A percentile compares a stretch with the other conserved stretches of the same genome.
Conservation (phyloP, 1,284 basidiomycete species). For the Cryptococcus amylolentus region DNA sequence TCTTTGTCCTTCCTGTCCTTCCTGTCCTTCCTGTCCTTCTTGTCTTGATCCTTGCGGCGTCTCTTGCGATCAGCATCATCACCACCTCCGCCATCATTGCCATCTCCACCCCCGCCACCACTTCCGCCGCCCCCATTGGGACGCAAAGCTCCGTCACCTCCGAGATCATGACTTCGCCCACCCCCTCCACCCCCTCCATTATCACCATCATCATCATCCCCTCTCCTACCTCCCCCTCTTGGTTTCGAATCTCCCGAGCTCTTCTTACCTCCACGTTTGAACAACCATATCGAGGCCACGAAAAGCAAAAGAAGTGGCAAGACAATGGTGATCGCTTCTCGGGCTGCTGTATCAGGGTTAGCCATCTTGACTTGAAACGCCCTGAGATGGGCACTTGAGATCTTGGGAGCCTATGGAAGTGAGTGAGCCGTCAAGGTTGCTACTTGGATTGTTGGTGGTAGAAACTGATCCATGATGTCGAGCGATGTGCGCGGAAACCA, state of each 20-base stretch:
- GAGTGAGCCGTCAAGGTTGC: too few species aligned
- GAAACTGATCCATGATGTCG: too few species aligned
- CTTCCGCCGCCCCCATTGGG: neutral
- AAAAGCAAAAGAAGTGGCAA: slow-evolving; percentile 1
- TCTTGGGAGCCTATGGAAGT: too few species aligned
- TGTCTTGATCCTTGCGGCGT: neutral
- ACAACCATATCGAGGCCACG: neutral
- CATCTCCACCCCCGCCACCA: slow-evolving; percentile 1
- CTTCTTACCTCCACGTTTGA: neutral
- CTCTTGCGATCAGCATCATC: neutral
- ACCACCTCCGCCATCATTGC: neutral
- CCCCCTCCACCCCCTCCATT: neutral
- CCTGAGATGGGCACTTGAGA: neutral
- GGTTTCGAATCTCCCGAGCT: neutral
- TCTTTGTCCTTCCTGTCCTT: neutral
- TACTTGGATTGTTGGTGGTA: too few species aligned
- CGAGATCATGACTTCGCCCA: neutral
- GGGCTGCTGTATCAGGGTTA: slow-evolving; percentile 6
- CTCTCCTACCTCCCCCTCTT: neutral
- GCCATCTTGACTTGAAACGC: slow-evolving; percentile 3
- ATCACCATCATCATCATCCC: neutral
- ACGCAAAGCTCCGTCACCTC: too few species aligned
- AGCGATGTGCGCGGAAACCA: too few species aligned
- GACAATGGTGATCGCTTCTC: slow-evolving; percentile 11
- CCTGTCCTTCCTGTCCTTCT: neutral